Evolutionary conservation across 2,329 filamentous ascomycete species (phyloP).

Genomic region (Elsinoe australis): DNA sequence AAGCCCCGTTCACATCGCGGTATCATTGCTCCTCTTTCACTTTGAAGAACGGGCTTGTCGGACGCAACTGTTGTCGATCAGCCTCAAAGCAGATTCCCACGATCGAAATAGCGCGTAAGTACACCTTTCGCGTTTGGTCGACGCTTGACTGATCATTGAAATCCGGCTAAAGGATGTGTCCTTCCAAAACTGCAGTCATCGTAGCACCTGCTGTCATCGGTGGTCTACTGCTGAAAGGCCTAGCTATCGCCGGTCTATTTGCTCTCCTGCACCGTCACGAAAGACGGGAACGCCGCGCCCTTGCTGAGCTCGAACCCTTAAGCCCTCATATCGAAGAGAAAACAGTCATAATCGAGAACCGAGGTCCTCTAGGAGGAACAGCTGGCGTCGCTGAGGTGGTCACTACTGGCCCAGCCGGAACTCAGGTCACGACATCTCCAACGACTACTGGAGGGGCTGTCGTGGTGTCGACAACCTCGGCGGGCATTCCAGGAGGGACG

Average conservation of each 20-base stretch:
- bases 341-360: constrained; percentile 16
- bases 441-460: constrained; percentile 11
- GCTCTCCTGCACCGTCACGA: constrained; percentile 8
- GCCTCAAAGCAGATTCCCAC: neutral
- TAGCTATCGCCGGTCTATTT: neutral
- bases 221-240: neutral
- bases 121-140: neutral
- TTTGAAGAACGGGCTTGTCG: neutral
- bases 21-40: neutral
- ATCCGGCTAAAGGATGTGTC: constrained; percentile 12
- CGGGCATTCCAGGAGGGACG: constrained; percentile 10
- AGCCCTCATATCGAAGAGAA: constrained; percentile 12
- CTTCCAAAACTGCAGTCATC: constrained; percentile 8
- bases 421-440: constrained; percentile 3
- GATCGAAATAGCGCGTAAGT: constrained; percentile 13
- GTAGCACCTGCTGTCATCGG: constrained; percentile 2
- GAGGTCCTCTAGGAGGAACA: constrained; percentile 5
- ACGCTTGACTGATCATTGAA: constrained; percentile 7
- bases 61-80: constrained; percentile 1
- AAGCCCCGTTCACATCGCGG: neutral
- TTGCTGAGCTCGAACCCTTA: neutral
- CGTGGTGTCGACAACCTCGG: constrained; percentile 7
- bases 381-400: constrained; percentile 14
- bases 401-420: constrained; percentile 14
- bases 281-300: constrained; percentile 7